Base-by-base conservation (phyloP, 352 stramenopile species). In the Globisporangium takayamanum region DNA sequence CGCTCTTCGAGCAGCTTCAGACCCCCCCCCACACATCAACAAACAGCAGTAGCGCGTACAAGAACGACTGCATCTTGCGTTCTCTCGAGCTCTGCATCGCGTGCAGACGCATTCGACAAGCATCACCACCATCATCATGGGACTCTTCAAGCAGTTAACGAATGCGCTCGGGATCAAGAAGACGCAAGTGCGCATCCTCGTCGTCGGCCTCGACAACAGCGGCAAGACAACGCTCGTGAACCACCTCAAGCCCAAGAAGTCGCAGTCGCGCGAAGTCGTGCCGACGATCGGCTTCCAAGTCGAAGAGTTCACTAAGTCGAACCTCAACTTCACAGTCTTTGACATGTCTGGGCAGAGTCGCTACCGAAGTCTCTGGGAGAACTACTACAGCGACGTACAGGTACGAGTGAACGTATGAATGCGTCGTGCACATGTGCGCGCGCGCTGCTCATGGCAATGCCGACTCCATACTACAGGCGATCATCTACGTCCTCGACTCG, bases 171-270 rank as follows among this genome's bases (percentile, higher is more conserved):
- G 83, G 15, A 82, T 94, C 57, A 89, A 88, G 68, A 92, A 91
- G 69, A 81, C 72, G 18, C 73, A 89, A 42, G 87, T 93, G 46
- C 80, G 84, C 44, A 97, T 97, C 63, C 74, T 97, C 15, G 80
- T 97, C 16, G 82, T 97, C 1, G 89, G 86, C 4, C 74, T 97
- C 28, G 89, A 97, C 63, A 96, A 96, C 64, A 94, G 81, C 67
- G 88, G 89, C 66, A 97, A 97, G 72, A 96, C 89, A 51, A 96
- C 89, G 39, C 73, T 97, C n/a, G 81, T 97, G 60, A 94, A 97
- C 64, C 82, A 97, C 63, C 74, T 97, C 57, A 97, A 97, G 62
- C 89, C 88, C 37, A 89, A 85, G 57, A 94, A 96, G 62, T 85
- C 72, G n/a, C 80, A 87, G 57, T 66, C 74, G 8, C 80, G 78